These are phyloP conservation scores for Ustilago trichophora DNA, from an alignment of 1,284 basidiomycete species.

Conservation along the genomic window DNA sequence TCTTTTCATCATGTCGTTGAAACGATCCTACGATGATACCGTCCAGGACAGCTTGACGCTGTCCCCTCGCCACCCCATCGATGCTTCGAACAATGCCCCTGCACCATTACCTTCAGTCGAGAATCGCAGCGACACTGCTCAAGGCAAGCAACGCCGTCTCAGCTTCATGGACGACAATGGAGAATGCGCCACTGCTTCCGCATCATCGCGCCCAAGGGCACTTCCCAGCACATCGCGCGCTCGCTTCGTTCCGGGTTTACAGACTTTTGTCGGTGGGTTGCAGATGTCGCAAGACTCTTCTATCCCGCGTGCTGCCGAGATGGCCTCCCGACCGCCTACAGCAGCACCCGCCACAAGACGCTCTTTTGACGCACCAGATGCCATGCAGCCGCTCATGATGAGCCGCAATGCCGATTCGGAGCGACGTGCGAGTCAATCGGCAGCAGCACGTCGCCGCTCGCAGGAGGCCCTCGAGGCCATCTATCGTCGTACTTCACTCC, in stretches of 20 bases:
- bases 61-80: neutral
- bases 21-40: constrained; percentile 24
- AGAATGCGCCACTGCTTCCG: constrained; percentile 19
- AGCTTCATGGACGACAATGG: constrained; percentile 28
- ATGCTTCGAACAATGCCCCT: neutral
- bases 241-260: constrained; percentile 50
- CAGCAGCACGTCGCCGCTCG: constrained; percentile 18
- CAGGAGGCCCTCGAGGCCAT: constrained; percentile 12
- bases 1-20: constrained; percentile 25
- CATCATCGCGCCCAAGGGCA: constrained; percentile 25
- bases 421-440: constrained; percentile 16
- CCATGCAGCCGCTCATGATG: constrained; percentile 48
- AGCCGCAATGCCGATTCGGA: constrained; percentile 32
- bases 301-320: neutral
- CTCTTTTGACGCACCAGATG: constrained; percentile 17
- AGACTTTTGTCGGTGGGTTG: constrained; percentile 53
- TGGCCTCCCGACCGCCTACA: neutral
- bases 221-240: constrained; percentile 37
- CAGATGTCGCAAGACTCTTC: constrained; percentile 45
- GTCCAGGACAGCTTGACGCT: constrained; percentile 5
- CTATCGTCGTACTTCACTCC: constrained; percentile 4
- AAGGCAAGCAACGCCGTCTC: constrained; percentile 38
- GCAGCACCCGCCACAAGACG: constrained; percentile 3
- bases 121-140: neutral
- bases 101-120: neutral